Percentiles rank a stretch among this genome's conserved stretches.
phyloP scores from a whole-genome alignment of 2,329 filamentous ascomycete species.

The Aquanectria penicillioides region DNA sequence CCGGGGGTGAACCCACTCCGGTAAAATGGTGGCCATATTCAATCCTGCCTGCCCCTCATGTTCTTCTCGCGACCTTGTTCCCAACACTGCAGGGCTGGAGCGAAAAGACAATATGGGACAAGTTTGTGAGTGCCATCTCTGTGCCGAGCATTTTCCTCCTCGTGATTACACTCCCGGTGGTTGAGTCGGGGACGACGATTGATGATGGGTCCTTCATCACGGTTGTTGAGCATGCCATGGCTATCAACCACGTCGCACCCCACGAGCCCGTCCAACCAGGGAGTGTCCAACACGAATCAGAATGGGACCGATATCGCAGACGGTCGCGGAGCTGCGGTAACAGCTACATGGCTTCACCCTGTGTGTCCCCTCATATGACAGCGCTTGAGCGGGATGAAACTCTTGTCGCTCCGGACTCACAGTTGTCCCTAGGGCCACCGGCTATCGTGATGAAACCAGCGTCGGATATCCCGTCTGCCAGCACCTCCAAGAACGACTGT shows the following conservation, averaged over 20 bases:
- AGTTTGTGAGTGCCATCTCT: slow-evolving; percentile 81
- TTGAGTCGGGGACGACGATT: slow-evolving; percentile 74
- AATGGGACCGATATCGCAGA: slow-evolving; percentile 69
- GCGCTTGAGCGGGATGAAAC: slow-evolving; percentile 36
- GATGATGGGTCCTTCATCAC: slow-evolving; percentile 40
- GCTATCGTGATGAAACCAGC: slow-evolving; percentile 43
- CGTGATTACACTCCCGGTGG: slow-evolving; percentile 89
- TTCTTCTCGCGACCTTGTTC: slow-evolving; percentile 80
- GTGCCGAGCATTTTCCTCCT: slow-evolving; percentile 92
- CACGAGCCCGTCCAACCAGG: slow-evolving; percentile 49
- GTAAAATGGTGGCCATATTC: slow-evolving; percentile 85
- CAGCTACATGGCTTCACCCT: slow-evolving; percentile 32
- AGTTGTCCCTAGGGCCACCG: slow-evolving; percentile 35
- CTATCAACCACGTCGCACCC: slow-evolving; percentile 46
- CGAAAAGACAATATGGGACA: slow-evolving; percentile 86
- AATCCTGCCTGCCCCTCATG: slow-evolving; percentile 75
- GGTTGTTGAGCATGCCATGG: slow-evolving; percentile 45
- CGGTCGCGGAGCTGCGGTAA: slow-evolving; percentile 50
- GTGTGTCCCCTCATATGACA: slow-evolving; percentile 29
- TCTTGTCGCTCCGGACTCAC: slow-evolving; percentile 19
- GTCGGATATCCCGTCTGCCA: slow-evolving; percentile 47
- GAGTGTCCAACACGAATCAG: slow-evolving; percentile 56
- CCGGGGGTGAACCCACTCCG: slow-evolving; percentile 53
- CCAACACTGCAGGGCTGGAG: slow-evolving; percentile 86
- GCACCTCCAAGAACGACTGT: slow-evolving; percentile 49